phyloP scores from a whole-genome alignment of 2,329 filamentous ascomycete genomes.

The Aspergillus fijiensis region DNA sequence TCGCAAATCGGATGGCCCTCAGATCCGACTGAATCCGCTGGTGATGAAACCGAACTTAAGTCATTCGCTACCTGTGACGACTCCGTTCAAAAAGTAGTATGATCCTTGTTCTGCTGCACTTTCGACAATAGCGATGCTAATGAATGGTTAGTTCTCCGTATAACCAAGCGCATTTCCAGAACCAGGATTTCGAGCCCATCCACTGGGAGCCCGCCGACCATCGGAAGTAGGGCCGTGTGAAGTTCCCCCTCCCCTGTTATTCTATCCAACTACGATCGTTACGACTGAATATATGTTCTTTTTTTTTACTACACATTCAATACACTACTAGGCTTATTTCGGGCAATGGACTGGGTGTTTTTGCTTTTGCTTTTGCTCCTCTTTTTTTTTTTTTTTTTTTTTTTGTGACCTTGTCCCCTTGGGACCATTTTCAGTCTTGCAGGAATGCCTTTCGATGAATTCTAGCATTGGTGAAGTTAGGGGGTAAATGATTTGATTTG shows the following conservation, averaged over 20 bases:
- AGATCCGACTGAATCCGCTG: constrained; percentile 44
- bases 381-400: too few relatives aligned
- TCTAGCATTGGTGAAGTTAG: neutral
- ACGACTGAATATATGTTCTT: constrained; percentile 4
- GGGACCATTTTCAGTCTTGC: too few relatives aligned
- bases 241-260: neutral
- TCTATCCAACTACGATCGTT: constrained; percentile 1
- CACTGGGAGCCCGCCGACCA: constrained; percentile 46
- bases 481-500: constrained; percentile 5
- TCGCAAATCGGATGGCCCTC: constrained; percentile 38
- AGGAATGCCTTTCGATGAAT: constrained; percentile 1
- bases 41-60: constrained; percentile 43
- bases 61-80: constrained; percentile 41
- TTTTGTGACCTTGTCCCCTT: too few relatives aligned
- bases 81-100: constrained; percentile 45
- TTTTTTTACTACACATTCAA: neutral
- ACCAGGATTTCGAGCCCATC: constrained; percentile 47
- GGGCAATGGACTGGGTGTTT: constrained; percentile 2
- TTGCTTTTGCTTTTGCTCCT: neutral
- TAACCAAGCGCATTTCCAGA: constrained; percentile 49
- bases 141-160: constrained; percentile 39
- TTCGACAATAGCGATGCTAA: constrained; percentile 1
- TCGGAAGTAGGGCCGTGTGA: constrained; percentile 23
- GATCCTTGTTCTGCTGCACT: neutral
- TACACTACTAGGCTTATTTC: constrained; percentile 6